Base-by-base conservation (phyloP, 169 alveolate species). In the Fabrea salina region DNA sequence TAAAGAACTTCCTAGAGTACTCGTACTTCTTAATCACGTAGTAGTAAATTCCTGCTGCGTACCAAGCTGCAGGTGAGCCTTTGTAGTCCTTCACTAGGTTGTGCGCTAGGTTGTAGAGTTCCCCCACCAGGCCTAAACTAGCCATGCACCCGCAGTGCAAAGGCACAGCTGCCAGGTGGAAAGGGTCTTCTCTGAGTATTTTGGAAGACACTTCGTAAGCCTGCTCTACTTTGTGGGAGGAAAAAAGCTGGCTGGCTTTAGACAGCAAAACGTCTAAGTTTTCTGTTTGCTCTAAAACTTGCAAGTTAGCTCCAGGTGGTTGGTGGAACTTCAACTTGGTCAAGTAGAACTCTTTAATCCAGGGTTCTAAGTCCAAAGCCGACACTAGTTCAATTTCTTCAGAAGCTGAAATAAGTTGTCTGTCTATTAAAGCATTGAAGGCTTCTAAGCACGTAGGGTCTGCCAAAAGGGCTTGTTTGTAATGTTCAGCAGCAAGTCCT, bases 31-130 rank as follows among this genome's bases (percentile, higher is more conserved):
- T 91, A 4, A 91, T 91, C 5, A 86, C 78, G 78, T 85, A 94
- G 68, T 94, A 94, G 80, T 94, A 94, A 30, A 92, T 68, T 4
- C 97, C 94, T 3, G 92, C 96, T 22, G 94, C 96, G 82, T 85
- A 91, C 95, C 97, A 94, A 66, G 95, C 84, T 43, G 92, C 88
- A 37, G 94, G 90, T 57, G 86, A 79, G 27, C 85, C 92, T 27
- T 93, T 82, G 54, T 90, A 91, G 22, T 93, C 90, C 58, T 86
- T 83, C 6, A 91, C 95, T 33, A 94, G 68, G 54, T 89, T 90
- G 67, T 94, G 94, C 30, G 97, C 95, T 32, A 91, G 78, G 67
- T 85, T 86, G 80, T 94, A 94, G 6, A 94, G 79, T 74, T 94
- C 96, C 5, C 95, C 96, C 35, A 85, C 79, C 75, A 89, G 89